phyloP scores from a whole-genome alignment of 1,284 basidiomycete species.

The Austroboletus niveus region DNA sequence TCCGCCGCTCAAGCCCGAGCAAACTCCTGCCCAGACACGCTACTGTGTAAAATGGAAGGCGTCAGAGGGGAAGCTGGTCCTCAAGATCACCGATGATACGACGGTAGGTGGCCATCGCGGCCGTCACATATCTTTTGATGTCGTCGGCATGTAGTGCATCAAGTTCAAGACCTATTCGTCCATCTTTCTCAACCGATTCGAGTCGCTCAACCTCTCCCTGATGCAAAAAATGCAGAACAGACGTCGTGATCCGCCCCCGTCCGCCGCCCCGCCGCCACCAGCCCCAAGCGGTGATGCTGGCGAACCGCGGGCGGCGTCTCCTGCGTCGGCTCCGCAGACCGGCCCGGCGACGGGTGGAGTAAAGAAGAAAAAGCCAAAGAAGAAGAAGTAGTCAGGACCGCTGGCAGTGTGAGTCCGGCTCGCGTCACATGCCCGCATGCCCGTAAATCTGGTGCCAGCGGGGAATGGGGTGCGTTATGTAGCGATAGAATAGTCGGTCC shows the following conservation, averaged over 20 bases:
- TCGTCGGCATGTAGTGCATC: conserved; percentile 63
- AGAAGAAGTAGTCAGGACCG: conserved; percentile 44
- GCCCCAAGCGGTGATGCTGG: conserved; percentile 16
- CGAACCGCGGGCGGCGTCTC: conserved; percentile 28
- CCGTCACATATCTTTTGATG: not conserved
- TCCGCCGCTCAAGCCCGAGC: not conserved
- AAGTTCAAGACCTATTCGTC: conserved; percentile 94
- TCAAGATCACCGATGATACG: conserved; percentile 88
- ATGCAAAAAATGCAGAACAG: conserved; percentile 81
- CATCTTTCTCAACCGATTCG: conserved; percentile 93
- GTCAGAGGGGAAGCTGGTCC: conserved; percentile 77
- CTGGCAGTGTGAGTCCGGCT: conserved; percentile 10
- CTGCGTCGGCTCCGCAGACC: conserved; percentile 23
- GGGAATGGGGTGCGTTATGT: not conserved
- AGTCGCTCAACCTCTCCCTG: conserved; percentile 80
- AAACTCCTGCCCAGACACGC: conserved; percentile 55
- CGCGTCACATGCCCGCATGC: not conserved
- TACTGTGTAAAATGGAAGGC: conserved; percentile 89
- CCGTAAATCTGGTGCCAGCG: not conserved
- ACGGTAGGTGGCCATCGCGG: conserved; percentile 56
- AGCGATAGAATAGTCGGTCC: not conserved
- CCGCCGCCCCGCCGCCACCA: conserved; percentile 16
- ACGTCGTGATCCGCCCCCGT: conserved; percentile 30
- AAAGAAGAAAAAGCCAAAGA: conserved; percentile 57
- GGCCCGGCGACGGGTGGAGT: conserved; percentile 38